Conservation (phyloP, 2,329 filamentous ascomycete genomes). For the Penicillium sp. region DNA sequence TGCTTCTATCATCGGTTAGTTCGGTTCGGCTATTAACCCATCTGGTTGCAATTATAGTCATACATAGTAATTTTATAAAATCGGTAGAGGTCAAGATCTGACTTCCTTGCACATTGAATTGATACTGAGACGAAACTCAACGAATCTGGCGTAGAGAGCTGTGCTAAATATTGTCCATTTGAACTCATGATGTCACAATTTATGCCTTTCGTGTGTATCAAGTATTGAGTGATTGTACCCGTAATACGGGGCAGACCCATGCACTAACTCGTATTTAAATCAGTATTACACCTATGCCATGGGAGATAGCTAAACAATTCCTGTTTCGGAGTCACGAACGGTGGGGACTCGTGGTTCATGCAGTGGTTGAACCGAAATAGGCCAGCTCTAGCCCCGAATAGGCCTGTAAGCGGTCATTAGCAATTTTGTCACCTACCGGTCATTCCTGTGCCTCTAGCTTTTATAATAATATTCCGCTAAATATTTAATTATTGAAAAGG, state of each 20-base stretch:
- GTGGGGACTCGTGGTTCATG: not conserved
- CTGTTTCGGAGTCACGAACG: not conserved
- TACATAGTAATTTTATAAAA: not conserved
- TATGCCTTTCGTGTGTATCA: not conserved
- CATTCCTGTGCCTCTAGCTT: no score
- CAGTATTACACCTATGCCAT: not conserved
- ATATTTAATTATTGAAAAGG: no score
- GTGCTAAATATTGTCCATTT: not conserved
- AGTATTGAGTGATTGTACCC: not conserved
- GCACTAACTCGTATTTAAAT: not conserved
- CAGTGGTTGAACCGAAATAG: not conserved
- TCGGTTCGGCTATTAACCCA: not conserved
- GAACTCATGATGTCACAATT: not conserved
- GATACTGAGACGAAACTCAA: not conserved
- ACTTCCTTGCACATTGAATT: not conserved
- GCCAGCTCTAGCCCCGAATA: not conserved
- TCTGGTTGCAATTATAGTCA: not conserved
- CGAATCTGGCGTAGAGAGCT: not conserved
- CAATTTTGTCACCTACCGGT: no score
- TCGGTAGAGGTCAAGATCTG: not conserved
- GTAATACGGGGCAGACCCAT: not conserved
- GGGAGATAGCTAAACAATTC: not conserved
- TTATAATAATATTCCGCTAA: no score
- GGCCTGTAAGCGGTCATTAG: not conserved
- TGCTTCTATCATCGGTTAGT: not conserved